Evolutionary conservation across 2,329 filamentous ascomycete species (phyloP).

Genomic region (Hypoxylon sp.): DNA sequence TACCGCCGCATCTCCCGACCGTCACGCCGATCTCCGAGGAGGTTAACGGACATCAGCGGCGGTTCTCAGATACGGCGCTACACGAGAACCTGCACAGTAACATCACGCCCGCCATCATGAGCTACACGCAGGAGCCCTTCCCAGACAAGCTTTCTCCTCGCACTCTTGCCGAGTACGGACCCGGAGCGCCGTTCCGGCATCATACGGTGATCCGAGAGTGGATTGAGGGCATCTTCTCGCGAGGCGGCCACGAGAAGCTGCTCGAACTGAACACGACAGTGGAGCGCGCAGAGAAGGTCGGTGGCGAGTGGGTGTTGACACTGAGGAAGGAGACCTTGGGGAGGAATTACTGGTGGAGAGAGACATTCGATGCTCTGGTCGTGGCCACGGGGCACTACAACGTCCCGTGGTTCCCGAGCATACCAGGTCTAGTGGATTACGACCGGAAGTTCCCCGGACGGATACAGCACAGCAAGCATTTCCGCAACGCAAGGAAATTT

Average conservation of each 20-base stretch:
- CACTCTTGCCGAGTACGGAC: slow-evolving; percentile 62
- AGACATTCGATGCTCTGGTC: slow-evolving; percentile 71
- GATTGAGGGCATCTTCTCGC: slow-evolving; percentile 58
- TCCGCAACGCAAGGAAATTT: slow-evolving; percentile 59
- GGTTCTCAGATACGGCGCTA: slow-evolving; percentile 65
- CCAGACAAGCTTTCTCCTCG: slow-evolving; percentile 58
- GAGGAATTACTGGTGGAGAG: slow-evolving; percentile 57
- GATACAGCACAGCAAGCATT: slow-evolving; percentile 77
- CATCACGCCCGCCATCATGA: slow-evolving; percentile 67
- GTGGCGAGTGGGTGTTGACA: slow-evolving; percentile 62
- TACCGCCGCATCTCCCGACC: slow-evolving; percentile 59
- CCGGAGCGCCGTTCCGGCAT: slow-evolving; percentile 67
- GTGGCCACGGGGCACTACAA: slow-evolving; percentile 76
- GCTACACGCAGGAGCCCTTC: slow-evolving; percentile 64
- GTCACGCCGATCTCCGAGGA: slow-evolving; percentile 54
- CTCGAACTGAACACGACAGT: slow-evolving; percentile 68
- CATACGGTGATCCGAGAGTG: slow-evolving; percentile 66
- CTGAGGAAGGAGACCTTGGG: slow-evolving; percentile 58
- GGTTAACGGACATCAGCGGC: slow-evolving; percentile 54
- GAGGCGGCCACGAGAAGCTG: slow-evolving; percentile 50
- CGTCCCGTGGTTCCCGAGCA: slow-evolving; percentile 69
- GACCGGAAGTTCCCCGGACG: slow-evolving; percentile 62
- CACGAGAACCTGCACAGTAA: slow-evolving; percentile 72
- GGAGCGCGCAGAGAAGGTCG: slow-evolving; percentile 62
- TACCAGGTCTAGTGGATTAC: slow-evolving; percentile 69